Evolutionary conservation across 768 basidiomycete genomes (phyloP).

Genomic region (Termitomyces titanicus): DNA sequence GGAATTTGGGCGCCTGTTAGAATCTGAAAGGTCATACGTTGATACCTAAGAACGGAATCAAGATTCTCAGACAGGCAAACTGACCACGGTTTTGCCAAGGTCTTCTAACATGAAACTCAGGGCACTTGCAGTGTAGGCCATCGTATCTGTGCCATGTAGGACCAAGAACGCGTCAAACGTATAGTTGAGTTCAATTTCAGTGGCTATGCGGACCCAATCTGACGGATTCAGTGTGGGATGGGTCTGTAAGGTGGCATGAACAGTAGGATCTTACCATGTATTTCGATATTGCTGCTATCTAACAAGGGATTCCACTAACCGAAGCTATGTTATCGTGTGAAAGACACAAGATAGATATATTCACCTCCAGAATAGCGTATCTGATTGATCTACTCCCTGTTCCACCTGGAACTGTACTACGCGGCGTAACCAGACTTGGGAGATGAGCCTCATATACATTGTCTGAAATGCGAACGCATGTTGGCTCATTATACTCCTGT

Average conservation of each 20-base stretch:
- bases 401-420: slow-evolving; percentile 56
- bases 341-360: slow-evolving; percentile 8
- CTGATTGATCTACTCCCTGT: slow-evolving; percentile 68
- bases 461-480: slow-evolving; percentile 51
- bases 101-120: slow-evolving; percentile 91
- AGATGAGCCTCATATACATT: slow-evolving; percentile 69
- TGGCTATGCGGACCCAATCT: slow-evolving; percentile 91
- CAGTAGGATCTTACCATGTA: slow-evolving; percentile 47
- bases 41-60: neutral
- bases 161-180: slow-evolving; percentile 89
- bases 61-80: slow-evolving; percentile 11
- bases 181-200: slow-evolving; percentile 93
- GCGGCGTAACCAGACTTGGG: slow-evolving; percentile 79
- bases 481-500: slow-evolving; percentile 27
- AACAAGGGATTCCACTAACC: slow-evolving; percentile 80
- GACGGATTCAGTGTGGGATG: slow-evolving; percentile 8
- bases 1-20: slow-evolving; percentile 94
- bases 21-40: slow-evolving; percentile 46
- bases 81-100: slow-evolving; percentile 85
- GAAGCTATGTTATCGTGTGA: slow-evolving; percentile 8
- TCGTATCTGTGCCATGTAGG: slow-evolving; percentile 89
- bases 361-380: slow-evolving; percentile 81
- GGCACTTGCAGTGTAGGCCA: slow-evolving; percentile 87
- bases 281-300: slow-evolving; percentile 88
- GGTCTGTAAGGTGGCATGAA: neutral